These are phyloP conservation scores for Umbelopsis sp. DNA, from an alignment of 192 early-diverging fungal genomes.

Conservation along the genomic window DNA sequence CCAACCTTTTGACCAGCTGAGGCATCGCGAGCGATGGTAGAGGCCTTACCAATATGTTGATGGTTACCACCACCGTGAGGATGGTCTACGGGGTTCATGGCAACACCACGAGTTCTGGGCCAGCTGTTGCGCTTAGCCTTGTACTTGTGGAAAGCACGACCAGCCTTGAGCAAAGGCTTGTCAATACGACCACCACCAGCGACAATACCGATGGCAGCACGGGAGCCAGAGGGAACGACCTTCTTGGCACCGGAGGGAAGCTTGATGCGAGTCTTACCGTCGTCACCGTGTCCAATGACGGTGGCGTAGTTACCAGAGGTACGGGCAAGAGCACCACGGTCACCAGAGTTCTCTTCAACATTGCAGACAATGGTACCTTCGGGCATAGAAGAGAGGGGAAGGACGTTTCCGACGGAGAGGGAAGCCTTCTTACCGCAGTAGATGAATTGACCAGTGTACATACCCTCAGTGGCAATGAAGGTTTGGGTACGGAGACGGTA, in stretches of 20 bases:
- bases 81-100: slow-evolving; percentile 98
- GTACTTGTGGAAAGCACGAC: slow-evolving; percentile 99
- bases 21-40: slow-evolving; percentile 91
- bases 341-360: slow-evolving; percentile 94
- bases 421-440: slow-evolving; percentile 97
- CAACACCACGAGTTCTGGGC: slow-evolving; percentile 99
- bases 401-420: slow-evolving; percentile 92
- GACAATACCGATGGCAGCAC: slow-evolving; percentile 97
- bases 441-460: slow-evolving; percentile 99
- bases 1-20: slow-evolving; percentile 97
- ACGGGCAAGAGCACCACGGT: slow-evolving; percentile 95
- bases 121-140: slow-evolving; percentile 98
- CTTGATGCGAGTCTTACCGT: slow-evolving; percentile 96
- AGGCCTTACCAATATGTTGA: slow-evolving; percentile 99
- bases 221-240: slow-evolving; percentile 86
- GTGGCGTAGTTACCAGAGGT: slow-evolving; percentile 98
- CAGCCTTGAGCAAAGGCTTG: slow-evolving; percentile 99
- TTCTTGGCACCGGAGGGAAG: slow-evolving; percentile 99
- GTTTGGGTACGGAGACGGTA: slow-evolving; percentile 89
- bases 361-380: slow-evolving; percentile 98
- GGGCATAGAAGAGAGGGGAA: slow-evolving; percentile 92
- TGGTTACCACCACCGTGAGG: slow-evolving; percentile 99
- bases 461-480: slow-evolving; percentile 98
- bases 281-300: slow-evolving; percentile 98
- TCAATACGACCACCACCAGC: slow-evolving; percentile 99